Evolutionary conservation across 768 basidiomycete species (phyloP), one percentile per base, ranked within the genome.

Genomic region (Calocybe gangraenosa): DNA sequence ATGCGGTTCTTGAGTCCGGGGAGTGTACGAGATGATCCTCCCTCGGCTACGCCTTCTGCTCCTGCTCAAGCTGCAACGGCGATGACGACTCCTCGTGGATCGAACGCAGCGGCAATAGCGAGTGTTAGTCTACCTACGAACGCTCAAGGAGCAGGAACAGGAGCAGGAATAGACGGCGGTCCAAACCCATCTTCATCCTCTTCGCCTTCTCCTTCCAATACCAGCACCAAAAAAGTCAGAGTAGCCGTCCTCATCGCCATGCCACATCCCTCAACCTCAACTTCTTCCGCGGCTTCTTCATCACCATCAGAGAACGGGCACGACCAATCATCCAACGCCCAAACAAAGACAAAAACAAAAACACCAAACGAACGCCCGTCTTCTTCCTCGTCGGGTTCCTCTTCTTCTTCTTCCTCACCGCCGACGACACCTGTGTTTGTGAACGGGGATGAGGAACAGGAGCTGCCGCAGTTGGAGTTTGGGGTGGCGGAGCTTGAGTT

Each of bases 171-270:
- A n/a, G n/a, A n/a, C n/a, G n/a, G n/a, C n/a, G n/a, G n/a, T n/a
- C n/a, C n/a, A n/a, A n/a, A n/a, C n/a, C n/a, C n/a, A n/a, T n/a
- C n/a, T n/a, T n/a, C n/a, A n/a, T n/a, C n/a, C n/a, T n/a, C n/a
- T n/a, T 11, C 9, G 3, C 22, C 32, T 9, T 31, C 9, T 20
- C 20, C 41, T 3, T n/a, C 40, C 37, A 7, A 10, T 22, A 25
- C 21, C 37, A 33, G 25, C 20, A 23, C 11, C 40, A 36, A 39
- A 46, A 37, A 54, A 44, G 22, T 65, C 34, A 56, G 57, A 21
- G 61, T 66, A 2, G 63, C 66, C 0, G 62, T 66, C 22, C 52
- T 66, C 18, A 63, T 67, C 19, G 66, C 63, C 3, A 67, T 67
- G 66, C 66, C 64, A 2, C 55, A 56, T 28, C 56, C n/a, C n/a